Evolutionary conservation across 139 green algal genomes (phyloP), one percentile per base, ranked within the genome.

Genomic region (Pleodorina starrii): DNA sequence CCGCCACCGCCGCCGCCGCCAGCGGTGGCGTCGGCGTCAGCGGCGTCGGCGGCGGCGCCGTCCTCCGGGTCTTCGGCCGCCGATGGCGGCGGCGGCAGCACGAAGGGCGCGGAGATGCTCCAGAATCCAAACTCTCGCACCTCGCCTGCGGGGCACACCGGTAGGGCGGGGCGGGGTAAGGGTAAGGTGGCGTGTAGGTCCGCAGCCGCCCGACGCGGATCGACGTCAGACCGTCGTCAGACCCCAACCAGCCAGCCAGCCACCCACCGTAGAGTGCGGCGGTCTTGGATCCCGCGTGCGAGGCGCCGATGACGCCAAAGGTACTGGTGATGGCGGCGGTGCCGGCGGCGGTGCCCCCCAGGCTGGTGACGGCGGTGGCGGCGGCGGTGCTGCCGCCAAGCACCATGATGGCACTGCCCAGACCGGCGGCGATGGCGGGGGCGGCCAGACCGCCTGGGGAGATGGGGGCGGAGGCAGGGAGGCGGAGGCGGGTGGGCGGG

Each of bases 71-170:
- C 2, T 5, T 27, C 25, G 7, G 85, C 12, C 51, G 77, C 14
- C 50, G 50, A 71, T 5, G 77, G 77, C 78, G 78, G 54, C 35
- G 54, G 51, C 72, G 66, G 83, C 27, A 83, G 59, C 43, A 89
- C 81, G 17, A 90, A 86, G 38, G 66, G 72, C 66, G 74, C 54
- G 9, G 83, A 80, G 14, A 95, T 51, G 66, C 91, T 90, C 76
- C 84, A 90, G 86, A 98, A 98, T 0, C 95, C 96, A 90, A 98
- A 97, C 86, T 98, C 96, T 43, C 90, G 93, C 1, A 98, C 88
- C 25, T 95, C 93, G 1, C 91, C 95, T 89, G 48, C 35, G 11
- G 19, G 38, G 43, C 43, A 36, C n/a, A n/a, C n/a, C n/a, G n/a
- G n/a, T n/a, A n/a, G n/a, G n/a, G n/a, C n/a, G n/a, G n/a, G n/a